Base-by-base conservation (phyloP, 805 yeast genomes). In the Ascoidea tarda region DNA sequence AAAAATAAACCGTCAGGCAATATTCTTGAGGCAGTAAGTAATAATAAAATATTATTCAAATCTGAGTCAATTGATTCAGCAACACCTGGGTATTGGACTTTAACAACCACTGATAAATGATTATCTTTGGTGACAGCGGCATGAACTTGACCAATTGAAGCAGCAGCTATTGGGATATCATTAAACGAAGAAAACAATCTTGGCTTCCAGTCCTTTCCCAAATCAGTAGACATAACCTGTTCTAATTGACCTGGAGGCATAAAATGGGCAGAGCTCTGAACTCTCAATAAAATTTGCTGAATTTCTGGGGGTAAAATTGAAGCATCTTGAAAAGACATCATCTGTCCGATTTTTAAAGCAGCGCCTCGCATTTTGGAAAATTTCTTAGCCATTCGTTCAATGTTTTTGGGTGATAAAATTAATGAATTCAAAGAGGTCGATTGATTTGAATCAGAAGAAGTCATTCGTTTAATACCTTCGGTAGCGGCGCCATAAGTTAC, bases 331-430 rank as follows among this genome's bases (percentile, higher is more conserved):
- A 93, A 91, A 1, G 96, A 87, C 66, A 93, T 70, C 84, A 93
- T 79, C 68, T 93, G 99, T n/a, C 99, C 99, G 53, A 93, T 77
- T 63, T 93, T 93, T 63, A 93, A 73, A 2, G 99, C 99, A 1
- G 98, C 99, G n/a, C 99, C 99, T 63, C 99, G 77, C 99, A 93
- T 93, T 62, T 87, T 81, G 51, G 93, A 79, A 60, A 93, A 80
- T 65, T 88, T 89, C 60, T 79, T 81, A 10, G 96, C 95, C 72
- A 93, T 79, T 51, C 95, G 68, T 60, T 91, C 96, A 47, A 93
- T 81, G 65, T 91, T 93, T 16, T 78, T 76, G 5, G 95, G 90
- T 4, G 87, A 82, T 59, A 93, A 71, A 1, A 95, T 71, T 48
- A 88, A 63, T 1, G 77, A 72, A 55, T 77, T 77, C 65, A 82